A percentile compares a stretch with the other conserved stretches of the same genome.
Evolutionary conservation across 805 yeast species (phyloP).

Genomic region (Saccharomyces paradoxus): DNA sequence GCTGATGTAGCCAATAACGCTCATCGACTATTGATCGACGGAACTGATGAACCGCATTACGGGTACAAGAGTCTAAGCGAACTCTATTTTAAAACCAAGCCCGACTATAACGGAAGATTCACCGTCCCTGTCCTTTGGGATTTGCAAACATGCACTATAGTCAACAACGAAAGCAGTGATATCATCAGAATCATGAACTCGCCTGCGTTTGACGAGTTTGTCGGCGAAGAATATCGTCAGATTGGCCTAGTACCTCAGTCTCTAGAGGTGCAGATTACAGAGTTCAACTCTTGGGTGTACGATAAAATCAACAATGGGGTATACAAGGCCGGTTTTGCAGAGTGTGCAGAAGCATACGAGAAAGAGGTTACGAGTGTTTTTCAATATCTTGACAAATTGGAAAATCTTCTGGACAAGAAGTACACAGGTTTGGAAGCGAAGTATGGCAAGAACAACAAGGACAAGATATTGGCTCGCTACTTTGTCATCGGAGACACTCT

Average conservation of each 20-base stretch:
- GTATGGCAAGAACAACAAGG: constrained; percentile 8
- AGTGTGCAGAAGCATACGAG: constrained; percentile 74
- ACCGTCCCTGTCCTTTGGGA: constrained; percentile 94
- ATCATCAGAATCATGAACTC: constrained; percentile 73
- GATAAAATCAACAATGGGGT: constrained; percentile 86
- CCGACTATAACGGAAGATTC: constrained; percentile 67
- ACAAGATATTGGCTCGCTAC: constrained; percentile 16
- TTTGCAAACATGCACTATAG: constrained; percentile 67
- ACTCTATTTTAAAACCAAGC: constrained; percentile 63
- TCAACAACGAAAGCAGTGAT: constrained; percentile 82
- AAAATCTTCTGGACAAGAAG: constrained; percentile 45
- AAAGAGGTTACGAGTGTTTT: constrained; percentile 58
- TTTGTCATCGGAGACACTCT: constrained; percentile 54
- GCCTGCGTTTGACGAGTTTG: constrained; percentile 51
- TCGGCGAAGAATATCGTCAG: constrained; percentile 32
- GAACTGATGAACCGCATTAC: constrained; percentile 51
- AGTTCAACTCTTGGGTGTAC: constrained; percentile 69
- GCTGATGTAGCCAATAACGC: constrained; percentile 9
- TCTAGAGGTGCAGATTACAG: constrained; percentile 53
- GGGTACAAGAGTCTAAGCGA: constrained; percentile 54
- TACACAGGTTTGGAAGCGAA: constrained; percentile 26
- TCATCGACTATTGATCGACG: constrained; percentile 14
- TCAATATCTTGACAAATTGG: constrained; percentile 61
- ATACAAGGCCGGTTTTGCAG: constrained; percentile 84
- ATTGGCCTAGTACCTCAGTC: constrained; percentile 51